Evolutionary conservation across 164 flowering plant genomes (phyloP), one percentile per base, ranked within the genome.

Genomic region (Vitis cinerea): DNA sequence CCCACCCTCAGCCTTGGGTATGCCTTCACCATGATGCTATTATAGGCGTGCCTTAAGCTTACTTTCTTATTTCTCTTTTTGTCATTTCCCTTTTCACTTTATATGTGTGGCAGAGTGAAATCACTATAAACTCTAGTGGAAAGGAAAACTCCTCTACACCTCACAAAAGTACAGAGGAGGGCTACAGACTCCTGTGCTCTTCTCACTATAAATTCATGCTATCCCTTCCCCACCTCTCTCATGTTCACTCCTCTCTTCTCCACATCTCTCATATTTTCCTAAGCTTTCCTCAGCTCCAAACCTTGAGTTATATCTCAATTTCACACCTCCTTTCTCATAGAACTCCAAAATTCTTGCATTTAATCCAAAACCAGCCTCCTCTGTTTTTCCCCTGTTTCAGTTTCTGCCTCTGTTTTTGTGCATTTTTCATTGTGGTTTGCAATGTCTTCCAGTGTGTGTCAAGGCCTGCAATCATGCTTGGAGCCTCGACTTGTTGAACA

Each of bases 391-490:
- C 15, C 71, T 69, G 31, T 67, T 72, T 47, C 54, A 31, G 17
- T 54, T 54, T 27, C 50, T 17, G n/a, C 9, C 8, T 50, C 27
- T 23, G 27, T 64, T 17, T 19, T 30, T 10, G 2, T 17, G 19
- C 23, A 17, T 66, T 17, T 54, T 59, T 17, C 27, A 56, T 59
- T 55, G 48, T 44, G 65, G 63, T 63, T 8, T 55, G 13, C 2
- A 73, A 73, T 56, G 77, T 81, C 87, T 12, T 79, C 86, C 7
- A 82, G 66, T 17, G 73, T 83, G 1, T 80, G 74, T 57, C 85
- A 78, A 66, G 85, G 82, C 27, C 15, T 80, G 17, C 84, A 78
- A 78, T 72, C 83, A 16, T 80, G 81, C 49, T 80, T 81, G 37
- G 86, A 84, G 63, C 83, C 89, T 8, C 51, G 74, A 14, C 51